A percentile compares a stretch with the other conserved stretches of the same genome.
These are phyloP conservation scores for Cichorium intybus DNA, from an alignment of 140 eudicot genomes.

Conservation along the genomic window DNA sequence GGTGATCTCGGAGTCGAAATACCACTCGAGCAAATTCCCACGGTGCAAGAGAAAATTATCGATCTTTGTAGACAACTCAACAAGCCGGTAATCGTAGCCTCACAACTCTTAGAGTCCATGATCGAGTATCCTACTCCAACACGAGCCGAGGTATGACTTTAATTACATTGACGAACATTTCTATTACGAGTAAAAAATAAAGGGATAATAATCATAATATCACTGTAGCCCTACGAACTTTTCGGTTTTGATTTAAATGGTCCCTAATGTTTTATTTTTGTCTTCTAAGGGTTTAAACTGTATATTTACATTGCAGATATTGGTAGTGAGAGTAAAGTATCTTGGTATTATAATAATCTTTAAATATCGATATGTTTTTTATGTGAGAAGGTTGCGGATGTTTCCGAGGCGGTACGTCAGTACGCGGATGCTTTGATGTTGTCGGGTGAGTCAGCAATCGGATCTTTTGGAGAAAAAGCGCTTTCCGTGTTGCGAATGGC, in stretches of 20 bases:
- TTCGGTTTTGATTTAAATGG: no score
- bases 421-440: conserved; percentile 78
- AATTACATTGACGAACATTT: conserved; percentile 35
- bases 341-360: no score
- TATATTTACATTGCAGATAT: no score
- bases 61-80: conserved; percentile 52
- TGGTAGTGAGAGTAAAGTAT: no score
- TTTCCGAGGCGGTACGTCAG: conserved; percentile 72
- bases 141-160: conserved; percentile 59
- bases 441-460: conserved; percentile 80
- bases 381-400: conserved; percentile 66
- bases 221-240: no score
- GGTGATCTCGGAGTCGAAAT: conserved; percentile 85
- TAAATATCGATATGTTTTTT: no score
- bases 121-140: conserved; percentile 78
- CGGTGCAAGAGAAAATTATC: conserved; percentile 52
- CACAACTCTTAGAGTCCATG: conserved; percentile 80
- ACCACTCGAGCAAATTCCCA: conserved; percentile 74
- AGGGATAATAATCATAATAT: no score
- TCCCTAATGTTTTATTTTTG: no score
- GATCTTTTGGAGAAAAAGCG: conserved; percentile 53
- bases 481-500: conserved; percentile 50
- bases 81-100: conserved; percentile 77
- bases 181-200: no score
- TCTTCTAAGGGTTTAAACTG: no score